phyloP scores from a whole-genome alignment of 495 filamentous ascomycete species.

The Penicillium pancosmium region DNA sequence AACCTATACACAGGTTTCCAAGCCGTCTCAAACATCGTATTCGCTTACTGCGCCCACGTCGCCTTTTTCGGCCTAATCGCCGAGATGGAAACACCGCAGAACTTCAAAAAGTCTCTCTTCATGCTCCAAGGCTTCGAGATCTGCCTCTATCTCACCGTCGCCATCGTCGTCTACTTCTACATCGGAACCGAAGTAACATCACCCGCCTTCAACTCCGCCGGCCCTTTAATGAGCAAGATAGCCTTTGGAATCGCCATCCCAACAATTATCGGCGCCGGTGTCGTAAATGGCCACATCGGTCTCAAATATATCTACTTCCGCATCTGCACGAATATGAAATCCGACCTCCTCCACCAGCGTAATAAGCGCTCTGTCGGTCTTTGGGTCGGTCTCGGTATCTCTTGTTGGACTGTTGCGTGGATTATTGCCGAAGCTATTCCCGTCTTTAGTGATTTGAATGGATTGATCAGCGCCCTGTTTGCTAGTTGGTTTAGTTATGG shows the following conservation, averaged over 20 bases:
- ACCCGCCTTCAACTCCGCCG: conserved; percentile 71
- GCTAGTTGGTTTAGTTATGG: conserved; percentile 42
- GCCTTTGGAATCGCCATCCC: conserved; percentile 80
- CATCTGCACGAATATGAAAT: conserved; percentile 39
- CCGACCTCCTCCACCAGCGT: conserved; percentile 45
- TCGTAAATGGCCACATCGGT: conserved; percentile 67
- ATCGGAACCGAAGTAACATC: conserved; percentile 65
- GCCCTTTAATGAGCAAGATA: conserved; percentile 65
- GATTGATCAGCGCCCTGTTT: conserved; percentile 36
- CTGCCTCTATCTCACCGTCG: conserved; percentile 66
- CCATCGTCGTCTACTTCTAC: conserved; percentile 72
- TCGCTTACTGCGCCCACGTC: conserved; percentile 63
- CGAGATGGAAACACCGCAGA: conserved; percentile 69
- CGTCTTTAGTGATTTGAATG: conserved; percentile 62
- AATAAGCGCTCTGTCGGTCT: conserved; percentile 39
- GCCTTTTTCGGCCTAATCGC: conserved; percentile 77
- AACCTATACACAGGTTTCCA: conserved; percentile 41
- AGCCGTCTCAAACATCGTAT: conserved; percentile 54
- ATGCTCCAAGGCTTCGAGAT: conserved; percentile 67
- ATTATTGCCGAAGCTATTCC: conserved; percentile 69
- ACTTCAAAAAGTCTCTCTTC: conserved; percentile 68
- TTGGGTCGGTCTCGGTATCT: conserved; percentile 55
- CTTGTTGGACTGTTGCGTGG: conserved; percentile 61
- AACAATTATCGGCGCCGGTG: conserved; percentile 67
- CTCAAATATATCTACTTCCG: conserved; percentile 63